Evolutionary conservation across 495 filamentous ascomycete species (phyloP).

Genomic region (Penicillium turbatum): DNA sequence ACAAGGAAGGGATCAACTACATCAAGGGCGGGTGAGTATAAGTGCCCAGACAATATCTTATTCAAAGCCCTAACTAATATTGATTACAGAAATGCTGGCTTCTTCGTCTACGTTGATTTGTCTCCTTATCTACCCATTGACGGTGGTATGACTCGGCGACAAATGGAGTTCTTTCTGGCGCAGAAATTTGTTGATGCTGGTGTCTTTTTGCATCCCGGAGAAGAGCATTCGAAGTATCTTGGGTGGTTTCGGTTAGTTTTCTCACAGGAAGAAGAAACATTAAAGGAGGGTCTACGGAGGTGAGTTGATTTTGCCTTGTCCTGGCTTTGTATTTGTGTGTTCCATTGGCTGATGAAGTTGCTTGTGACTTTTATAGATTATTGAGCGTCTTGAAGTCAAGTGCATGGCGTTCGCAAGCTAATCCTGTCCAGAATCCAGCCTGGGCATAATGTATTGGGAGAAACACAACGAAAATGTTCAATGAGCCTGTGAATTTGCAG

Average conservation of each 20-base stretch:
- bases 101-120: conserved; percentile 51
- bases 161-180: conserved; percentile 33
- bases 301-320: conserved; percentile 13
- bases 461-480: not conserved
- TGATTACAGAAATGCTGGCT: conserved; percentile 42
- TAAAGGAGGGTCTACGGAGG: conserved; percentile 36
- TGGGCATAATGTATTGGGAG: too few relatives aligned
- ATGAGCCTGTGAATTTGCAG: not conserved
- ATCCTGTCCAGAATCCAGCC: too few relatives aligned
- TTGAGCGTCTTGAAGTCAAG: conserved; percentile 6
- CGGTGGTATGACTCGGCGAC: not conserved
- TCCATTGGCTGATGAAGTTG: not conserved
- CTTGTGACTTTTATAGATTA: not conserved
- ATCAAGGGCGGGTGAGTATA: conserved; percentile 27
- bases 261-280: conserved; percentile 27
- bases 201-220: conserved; percentile 42
- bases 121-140: conserved; percentile 26
- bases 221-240: conserved; percentile 35
- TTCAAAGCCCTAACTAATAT: not conserved
- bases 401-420: not conserved
- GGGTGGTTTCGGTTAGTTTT: conserved; percentile 51
- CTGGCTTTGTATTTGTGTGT: not conserved
- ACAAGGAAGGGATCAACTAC: conserved; percentile 31
- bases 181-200: conserved; percentile 38
- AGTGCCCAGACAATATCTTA: too few relatives aligned